Conservation (phyloP, 169 alveolate species). For the Eimeria zaria region DNA sequence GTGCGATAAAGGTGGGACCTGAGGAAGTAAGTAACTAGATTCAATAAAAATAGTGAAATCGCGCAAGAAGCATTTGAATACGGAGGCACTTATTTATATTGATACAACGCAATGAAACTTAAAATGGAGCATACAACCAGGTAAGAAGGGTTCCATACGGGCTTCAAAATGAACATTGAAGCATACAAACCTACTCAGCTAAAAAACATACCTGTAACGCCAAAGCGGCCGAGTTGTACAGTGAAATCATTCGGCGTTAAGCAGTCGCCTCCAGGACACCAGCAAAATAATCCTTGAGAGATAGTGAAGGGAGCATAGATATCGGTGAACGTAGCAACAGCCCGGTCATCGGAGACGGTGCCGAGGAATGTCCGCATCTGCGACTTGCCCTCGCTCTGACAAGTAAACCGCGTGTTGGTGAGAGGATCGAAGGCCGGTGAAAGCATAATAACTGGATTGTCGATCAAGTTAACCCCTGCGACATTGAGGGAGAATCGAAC, state of each 20-base stretch:
- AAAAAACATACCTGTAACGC: slow-evolving; percentile 57
- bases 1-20: slow-evolving; percentile 59
- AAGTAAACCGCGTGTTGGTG: slow-evolving; percentile 29
- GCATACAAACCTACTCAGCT: background rate
- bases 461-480: slow-evolving; percentile 23
- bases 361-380: slow-evolving; percentile 30
- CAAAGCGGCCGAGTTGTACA: slow-evolving; percentile 52
- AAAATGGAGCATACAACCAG: background rate
- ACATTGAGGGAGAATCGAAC: slow-evolving; percentile 25
- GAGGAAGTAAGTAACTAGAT: background rate
- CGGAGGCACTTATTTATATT: background rate
- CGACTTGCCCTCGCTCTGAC: slow-evolving; percentile 51
- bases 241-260: slow-evolving; percentile 13
- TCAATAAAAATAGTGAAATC: background rate
- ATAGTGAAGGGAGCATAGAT: slow-evolving; percentile 52
- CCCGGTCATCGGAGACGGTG: slow-evolving; percentile 41
- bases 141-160: background rate
- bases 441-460: slow-evolving; percentile 6
- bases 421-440: slow-evolving; percentile 34
- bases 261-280: slow-evolving; percentile 70
- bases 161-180: background rate
- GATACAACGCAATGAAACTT: background rate
- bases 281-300: slow-evolving; percentile 38
- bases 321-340: slow-evolving; percentile 17
- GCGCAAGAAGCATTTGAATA: background rate